Base-by-base conservation (phyloP, 805 yeast genomes). In the Pichia cephalocereana region DNA sequence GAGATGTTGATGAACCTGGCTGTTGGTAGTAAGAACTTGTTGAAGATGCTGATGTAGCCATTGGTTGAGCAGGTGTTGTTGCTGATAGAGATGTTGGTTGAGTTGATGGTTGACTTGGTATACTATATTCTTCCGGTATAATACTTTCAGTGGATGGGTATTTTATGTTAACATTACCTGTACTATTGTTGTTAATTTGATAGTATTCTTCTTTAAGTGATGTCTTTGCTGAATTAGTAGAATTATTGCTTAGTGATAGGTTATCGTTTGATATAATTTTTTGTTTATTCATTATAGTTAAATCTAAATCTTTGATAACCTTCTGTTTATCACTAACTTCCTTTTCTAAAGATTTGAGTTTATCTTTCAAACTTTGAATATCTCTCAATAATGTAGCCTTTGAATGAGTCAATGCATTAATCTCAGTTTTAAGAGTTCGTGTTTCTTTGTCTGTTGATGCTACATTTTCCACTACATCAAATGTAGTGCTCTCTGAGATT, bases 381-480 rank as follows among this genome's bases (percentile, higher is more conserved):
- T 83, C 88, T 40, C 66, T 68, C 19, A 67, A 49, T 36, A 82
- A 54, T 7, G 62, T 61, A 2, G 72, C 69, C 52, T 75, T 78
- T 1, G 70, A 65, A 2, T 69, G 45, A 2, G 62, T 58, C 47
- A 76, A 59, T 28, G 68, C 64, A 30, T 63, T 57, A 17, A 77
- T 54, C 49, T 77, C 82, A 23, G 58, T 50, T 52, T 65, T 72
- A 45, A 72, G 46, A 27, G 58, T 48, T 37, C 65, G 59, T 47
- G 72, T 54, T 46, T 70, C 75, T 40, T 67, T 61, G 52, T 73
- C 79, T n/a, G 65, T 55, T 34, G 60, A 57, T 5, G 63, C 57
- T 2, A 63, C 52, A 27, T 59, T 59, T n/a, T 57, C 55, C 31
- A 54, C 51, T 7, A 64, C 23, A n/a, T 40, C 38, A 40, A 40